Evolutionary conservation across 768 basidiomycete genomes (phyloP), one percentile per base, ranked within the genome.

Genomic region (Psilocybe cubensis): DNA sequence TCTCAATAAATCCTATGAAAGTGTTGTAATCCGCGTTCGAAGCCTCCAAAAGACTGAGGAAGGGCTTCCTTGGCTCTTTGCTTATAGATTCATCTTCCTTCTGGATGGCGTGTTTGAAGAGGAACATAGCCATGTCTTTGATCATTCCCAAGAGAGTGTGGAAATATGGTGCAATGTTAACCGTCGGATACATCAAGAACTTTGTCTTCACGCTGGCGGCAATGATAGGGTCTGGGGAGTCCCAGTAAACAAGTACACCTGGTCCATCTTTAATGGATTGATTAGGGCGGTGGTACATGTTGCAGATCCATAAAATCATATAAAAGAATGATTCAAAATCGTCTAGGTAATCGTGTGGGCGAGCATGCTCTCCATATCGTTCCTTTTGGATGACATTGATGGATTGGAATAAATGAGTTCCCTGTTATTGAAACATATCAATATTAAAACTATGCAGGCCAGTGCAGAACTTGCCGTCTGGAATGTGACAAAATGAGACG

Each of bases 321-420:
- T 55, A 62, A 31, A 59, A 58, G 23, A 58, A 53, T 4, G 61
- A 58, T 41, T 62, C 50, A 10, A 62, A 28, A 45, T 62, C 61
- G 41, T 62, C 61, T 1, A 62, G 48, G 12, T 62, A 28, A 41
- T 62, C 61, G 28, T 58, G 57, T 17, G 14, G 44, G 8, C 35
- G 35, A 38, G 35, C 35, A 11, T 38, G 31, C 14, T 11, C 25
- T 43, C 25, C 24, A 10, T 24, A 23, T 18, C n/a, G 12, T 27
- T 17, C 40, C 40, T n/a, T 64, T 21, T 10, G 6, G 12, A 58
- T 35, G 10, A 59, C 57, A 40, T 42, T 52, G 14, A 61, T 40
- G 4, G 63, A 64, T 21, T 58, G 49, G 38, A 53, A 64, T 17
- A 50, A 54, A 20, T 42, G 43, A 8, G 56, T 63, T 3, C 63